These are phyloP conservation scores for Neoboletus brunneissimus DNA, from an alignment of 768 basidiomycete species.

Conservation along the genomic window DNA sequence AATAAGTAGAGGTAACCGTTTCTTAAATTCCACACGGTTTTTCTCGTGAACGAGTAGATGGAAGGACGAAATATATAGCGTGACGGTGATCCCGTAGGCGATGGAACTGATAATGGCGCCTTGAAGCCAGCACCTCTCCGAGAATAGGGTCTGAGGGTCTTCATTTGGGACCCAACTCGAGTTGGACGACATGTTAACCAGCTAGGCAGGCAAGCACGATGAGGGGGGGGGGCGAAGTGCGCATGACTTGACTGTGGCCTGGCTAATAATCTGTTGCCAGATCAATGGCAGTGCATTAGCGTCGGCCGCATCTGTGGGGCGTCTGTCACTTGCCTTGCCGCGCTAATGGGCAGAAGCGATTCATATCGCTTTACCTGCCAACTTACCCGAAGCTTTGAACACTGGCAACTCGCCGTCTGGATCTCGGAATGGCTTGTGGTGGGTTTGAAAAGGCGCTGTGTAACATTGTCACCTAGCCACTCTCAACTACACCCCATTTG, in stretches of 20 bases:
- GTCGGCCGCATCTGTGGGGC: too few relatives aligned
- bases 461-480: too few relatives aligned
- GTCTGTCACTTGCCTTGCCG: too few relatives aligned
- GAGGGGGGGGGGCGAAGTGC: not conserved
- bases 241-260: not conserved
- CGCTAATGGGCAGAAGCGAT: too few relatives aligned
- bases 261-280: not conserved
- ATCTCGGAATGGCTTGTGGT: too few relatives aligned
- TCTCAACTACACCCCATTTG: too few relatives aligned
- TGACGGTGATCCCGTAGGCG: constrained; percentile 7
- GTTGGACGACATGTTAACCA: constrained; percentile 12
- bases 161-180: constrained; percentile 18
- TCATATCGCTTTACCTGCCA: too few relatives aligned
- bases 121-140: constrained; percentile 22
- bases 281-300: not conserved
- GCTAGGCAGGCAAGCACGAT: not conserved
- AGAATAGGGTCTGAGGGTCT: constrained; percentile 10
- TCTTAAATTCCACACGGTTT: constrained; percentile 2
- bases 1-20: constrained; percentile 5
- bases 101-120: constrained; percentile 6
- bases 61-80: constrained; percentile 6
- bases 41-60: not conserved
- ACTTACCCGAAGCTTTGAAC: too few relatives aligned
- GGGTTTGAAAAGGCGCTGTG: too few relatives aligned
- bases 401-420: too few relatives aligned